Base-by-base conservation (phyloP, 306 rosid species). In the Vicia faba region DNA sequence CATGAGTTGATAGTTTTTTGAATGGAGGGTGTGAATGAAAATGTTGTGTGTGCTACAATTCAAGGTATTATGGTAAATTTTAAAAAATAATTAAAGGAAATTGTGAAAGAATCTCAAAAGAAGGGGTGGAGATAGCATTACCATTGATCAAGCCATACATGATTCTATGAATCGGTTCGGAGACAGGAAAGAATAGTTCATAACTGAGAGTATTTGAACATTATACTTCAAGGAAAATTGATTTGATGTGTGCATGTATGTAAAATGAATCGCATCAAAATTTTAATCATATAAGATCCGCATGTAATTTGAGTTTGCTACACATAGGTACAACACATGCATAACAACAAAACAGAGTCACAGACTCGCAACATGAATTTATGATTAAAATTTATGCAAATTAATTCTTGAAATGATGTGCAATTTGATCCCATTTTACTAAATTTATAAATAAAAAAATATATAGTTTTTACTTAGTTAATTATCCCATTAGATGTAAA, bases 281-380 rank as follows among this genome's bases (percentile, higher is more conserved):
- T 28, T 56, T 28, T 28, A 56, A 20, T 20, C 7, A 3, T 0
- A 13, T 28, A 13, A 28, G 38, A 56, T 29, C 40, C 5, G 28
- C 1, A 56, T 56, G 40, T 29, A 7, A 31, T 29, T 29, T 29
- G 20, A 13, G 62, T n/a, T 26, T 28, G 11, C 5, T 29, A 7
- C 62, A 28, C 20, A 56, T 55, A 56, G 62, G 18, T 55, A 12
- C 18, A n/a, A n/a, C n/a, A n/a, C n/a, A n/a, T n/a, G n/a, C n/a
- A n/a, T n/a, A n/a, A n/a, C n/a, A n/a, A n/a, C n/a, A n/a, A n/a
- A n/a, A n/a, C n/a, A n/a, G n/a, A n/a, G n/a, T n/a, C n/a, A n/a
- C n/a, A n/a, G n/a, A n/a, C n/a, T n/a, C n/a, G n/a, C n/a, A n/a
- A n/a, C n/a, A n/a, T n/a, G n/a, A n/a, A n/a, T n/a, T n/a, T n/a